Evolutionary conservation across 2,329 filamentous ascomycete genomes (phyloP).

Genomic region (Scedosporium apiospermum): DNA sequence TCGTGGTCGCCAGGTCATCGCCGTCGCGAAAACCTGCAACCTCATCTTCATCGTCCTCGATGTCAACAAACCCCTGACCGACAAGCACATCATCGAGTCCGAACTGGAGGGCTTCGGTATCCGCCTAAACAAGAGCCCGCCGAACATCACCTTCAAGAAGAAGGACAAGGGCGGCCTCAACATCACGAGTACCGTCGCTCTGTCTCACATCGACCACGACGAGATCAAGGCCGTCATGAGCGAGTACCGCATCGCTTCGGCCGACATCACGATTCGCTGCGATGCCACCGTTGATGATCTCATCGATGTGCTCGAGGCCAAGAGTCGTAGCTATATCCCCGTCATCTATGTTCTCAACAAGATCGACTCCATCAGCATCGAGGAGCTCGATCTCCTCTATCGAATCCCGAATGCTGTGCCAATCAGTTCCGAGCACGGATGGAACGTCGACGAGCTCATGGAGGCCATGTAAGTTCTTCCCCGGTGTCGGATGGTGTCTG

Average conservation of each 20-base stretch:
- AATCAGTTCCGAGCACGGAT: constrained; percentile 94
- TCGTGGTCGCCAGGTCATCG: constrained; percentile 95
- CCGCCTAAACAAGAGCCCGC: constrained; percentile 91
- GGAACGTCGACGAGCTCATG: constrained; percentile 95
- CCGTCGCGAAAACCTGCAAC: constrained; percentile 97
- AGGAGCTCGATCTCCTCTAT: constrained; percentile 92
- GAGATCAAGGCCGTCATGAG: constrained; percentile 97
- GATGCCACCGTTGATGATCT: constrained; percentile 96
- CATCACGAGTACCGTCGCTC: constrained; percentile 87
- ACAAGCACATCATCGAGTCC: constrained; percentile 90
- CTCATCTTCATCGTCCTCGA: constrained; percentile 97
- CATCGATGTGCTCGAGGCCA: constrained; percentile 92
- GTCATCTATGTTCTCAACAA: constrained; percentile 99
- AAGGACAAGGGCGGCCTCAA: constrained; percentile 98
- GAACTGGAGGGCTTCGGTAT: constrained; percentile 97
- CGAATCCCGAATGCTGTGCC: constrained; percentile 94
- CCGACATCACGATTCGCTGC: constrained; percentile 94
- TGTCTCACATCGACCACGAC: constrained; percentile 87
- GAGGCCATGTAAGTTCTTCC: constrained; percentile 64
- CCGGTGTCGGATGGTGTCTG: neutral
- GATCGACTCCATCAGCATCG: constrained; percentile 95
- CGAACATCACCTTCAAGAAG: constrained; percentile 99
- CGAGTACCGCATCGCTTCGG: constrained; percentile 94
- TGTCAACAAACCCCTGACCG: constrained; percentile 95
- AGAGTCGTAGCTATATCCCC: constrained; percentile 93